A percentile compares a stretch with the other conserved stretches of the same genome.
Conservation (phyloP, 768 basidiomycete species). For the Podaxis carcinomalis region DNA sequence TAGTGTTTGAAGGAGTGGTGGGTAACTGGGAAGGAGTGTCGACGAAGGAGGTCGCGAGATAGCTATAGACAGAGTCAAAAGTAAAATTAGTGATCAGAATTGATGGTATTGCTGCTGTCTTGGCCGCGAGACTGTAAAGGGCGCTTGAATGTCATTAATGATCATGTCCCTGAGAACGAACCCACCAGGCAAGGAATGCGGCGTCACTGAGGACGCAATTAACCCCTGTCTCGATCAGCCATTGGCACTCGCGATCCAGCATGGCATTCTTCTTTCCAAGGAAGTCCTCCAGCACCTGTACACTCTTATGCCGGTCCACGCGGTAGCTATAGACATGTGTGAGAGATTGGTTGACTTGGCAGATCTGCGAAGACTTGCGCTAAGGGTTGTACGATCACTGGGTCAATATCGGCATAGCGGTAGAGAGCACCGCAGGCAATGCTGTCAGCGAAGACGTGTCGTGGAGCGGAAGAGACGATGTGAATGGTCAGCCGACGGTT, state of each 20-base stretch:
- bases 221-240: slow-evolving; percentile 49
- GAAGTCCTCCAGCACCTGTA: slow-evolving; percentile 58
- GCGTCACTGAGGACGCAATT: slow-evolving; percentile 72
- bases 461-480: slow-evolving; percentile 73
- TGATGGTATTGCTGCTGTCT: slow-evolving; percentile 59
- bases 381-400: slow-evolving; percentile 76
- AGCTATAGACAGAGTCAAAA: slow-evolving; percentile 81
- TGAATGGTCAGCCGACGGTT: slow-evolving; percentile 42
- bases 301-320: slow-evolving; percentile 69
- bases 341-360: neutral
- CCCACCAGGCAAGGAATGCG: slow-evolving; percentile 74
- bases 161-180: neutral
- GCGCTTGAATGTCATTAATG: neutral
- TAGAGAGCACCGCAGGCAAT: slow-evolving; percentile 60
- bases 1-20: slow-evolving; percentile 8
- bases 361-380: slow-evolving; percentile 45
- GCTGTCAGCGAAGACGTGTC: slow-evolving; percentile 64
- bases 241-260: slow-evolving; percentile 49
- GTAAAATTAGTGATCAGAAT: slow-evolving; percentile 79
- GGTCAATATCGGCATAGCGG: slow-evolving; percentile 71
- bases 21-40: slow-evolving; percentile 28
- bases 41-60: slow-evolving; percentile 55
- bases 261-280: slow-evolving; percentile 49
- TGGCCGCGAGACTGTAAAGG: slow-evolving; percentile 56
- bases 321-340: slow-evolving; percentile 44